Base-by-base conservation (phyloP, 257 asterid genomes). In the Knoxia roxburghii region DNA sequence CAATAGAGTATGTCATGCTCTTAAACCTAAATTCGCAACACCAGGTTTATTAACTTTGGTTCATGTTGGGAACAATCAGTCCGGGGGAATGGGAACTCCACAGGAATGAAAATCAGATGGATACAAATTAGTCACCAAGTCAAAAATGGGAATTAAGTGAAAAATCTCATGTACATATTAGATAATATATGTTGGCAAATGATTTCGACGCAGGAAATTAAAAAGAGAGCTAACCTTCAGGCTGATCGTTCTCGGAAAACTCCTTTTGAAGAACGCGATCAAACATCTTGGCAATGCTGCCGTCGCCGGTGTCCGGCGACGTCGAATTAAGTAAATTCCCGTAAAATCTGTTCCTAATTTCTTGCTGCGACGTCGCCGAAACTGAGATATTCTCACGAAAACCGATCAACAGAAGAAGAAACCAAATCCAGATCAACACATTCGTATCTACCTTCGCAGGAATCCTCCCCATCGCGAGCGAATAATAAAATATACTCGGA, bases 251-350 rank as follows among this genome's bases (percentile, higher is more conserved):
- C 70, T 93, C 99, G 1, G 96, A 75, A 20, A 93, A 93, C 82
- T 93, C 99, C 68, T 87, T 90, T 60, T 93, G 92, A 76, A 93
- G 77, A 65, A 88, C 99, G n/a, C 95, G 95, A 83, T 86, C 96
- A 48, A 93, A 88, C 97, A 93, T 93, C 73, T 88, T 78, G 15
- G 99, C 99, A 53, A 93, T 90, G 72, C 79, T 85, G 32, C 88
- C 95, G 0, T 88, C 96, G 8, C 87, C 89, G 64, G 70, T 77
- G 15, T 74, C 86, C 40, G 95, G 75, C 63, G 87, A 69, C 64
- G 99, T 55, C 4, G 91, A 75, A 78, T 94, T 94, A 33, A 88
- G 70, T n/a, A 94, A 78, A 78, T 85, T 76, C 18, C 99, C 99
- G 70, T 84, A 94, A 81, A 94, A 94, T 46, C 85, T 80, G 6